Evolutionary conservation across 106 monocot genomes (phyloP).

Genomic region (Dioscorea alata): DNA sequence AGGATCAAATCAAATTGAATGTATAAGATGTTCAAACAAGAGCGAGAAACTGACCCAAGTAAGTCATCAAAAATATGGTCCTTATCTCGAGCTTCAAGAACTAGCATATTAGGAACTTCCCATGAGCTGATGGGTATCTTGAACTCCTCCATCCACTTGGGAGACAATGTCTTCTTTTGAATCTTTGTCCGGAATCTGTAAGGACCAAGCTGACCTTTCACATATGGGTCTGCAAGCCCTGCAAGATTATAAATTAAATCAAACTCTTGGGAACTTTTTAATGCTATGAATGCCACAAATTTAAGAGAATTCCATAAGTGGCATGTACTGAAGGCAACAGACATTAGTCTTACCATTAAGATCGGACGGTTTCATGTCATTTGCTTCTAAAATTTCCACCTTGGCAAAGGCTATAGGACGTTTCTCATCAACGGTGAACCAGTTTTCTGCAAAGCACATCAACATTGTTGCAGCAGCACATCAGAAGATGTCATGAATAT

Average conservation of each 20-base stretch:
- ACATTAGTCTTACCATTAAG: conserved; percentile 34
- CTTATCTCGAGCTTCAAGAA: conserved; percentile 76
- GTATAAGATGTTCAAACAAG: background rate
- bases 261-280: background rate
- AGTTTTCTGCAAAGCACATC: conserved; percentile 34
- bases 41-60: conserved; percentile 55
- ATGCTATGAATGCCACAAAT: background rate
- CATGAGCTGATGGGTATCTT: conserved; percentile 84
- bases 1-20: background rate
- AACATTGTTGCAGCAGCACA: too few relatives aligned
- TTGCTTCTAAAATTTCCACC: conserved; percentile 84
- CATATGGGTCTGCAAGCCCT: conserved; percentile 93
- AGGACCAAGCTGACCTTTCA: conserved; percentile 71
- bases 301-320: background rate
- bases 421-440: conserved; percentile 84
- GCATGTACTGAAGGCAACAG: background rate
- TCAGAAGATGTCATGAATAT: too few relatives aligned
- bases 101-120: conserved; percentile 60
- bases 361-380: conserved; percentile 90
- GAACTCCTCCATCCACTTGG: conserved; percentile 87
- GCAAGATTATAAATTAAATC: background rate
- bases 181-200: conserved; percentile 72
- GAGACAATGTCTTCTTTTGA: conserved; percentile 68
- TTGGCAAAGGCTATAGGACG: conserved; percentile 59
- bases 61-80: conserved; percentile 80